Evolutionary conservation across 108 stramenopile species (phyloP).

Genomic region (Fragilaria crotonensis): DNA sequence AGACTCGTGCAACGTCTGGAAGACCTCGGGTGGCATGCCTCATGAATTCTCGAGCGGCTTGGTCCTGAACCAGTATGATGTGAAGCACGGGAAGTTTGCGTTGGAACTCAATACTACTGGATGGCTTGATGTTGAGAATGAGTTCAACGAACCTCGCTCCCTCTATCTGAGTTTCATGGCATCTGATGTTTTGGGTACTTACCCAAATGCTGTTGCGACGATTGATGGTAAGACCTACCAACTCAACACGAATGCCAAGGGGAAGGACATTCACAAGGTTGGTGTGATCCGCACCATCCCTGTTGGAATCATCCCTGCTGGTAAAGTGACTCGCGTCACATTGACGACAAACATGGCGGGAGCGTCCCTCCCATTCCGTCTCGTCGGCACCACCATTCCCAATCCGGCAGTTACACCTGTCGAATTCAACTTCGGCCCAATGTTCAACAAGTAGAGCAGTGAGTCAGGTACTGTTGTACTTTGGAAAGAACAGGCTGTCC

Average conservation of each 20-base stretch:
- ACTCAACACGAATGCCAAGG: background rate
- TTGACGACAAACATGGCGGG: background rate
- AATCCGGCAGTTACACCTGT: constrained; percentile 8
- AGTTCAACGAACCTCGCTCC: constrained; percentile 28
- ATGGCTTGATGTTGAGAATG: constrained; percentile 20
- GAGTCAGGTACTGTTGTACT: too few species aligned
- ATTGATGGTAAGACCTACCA: background rate
- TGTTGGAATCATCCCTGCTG: constrained; percentile 3
- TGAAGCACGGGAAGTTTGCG: background rate
- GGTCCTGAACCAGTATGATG: background rate
- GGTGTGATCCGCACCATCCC: background rate
- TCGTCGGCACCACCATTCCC: background rate
- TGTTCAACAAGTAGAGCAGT: background rate
- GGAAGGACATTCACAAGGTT: background rate
- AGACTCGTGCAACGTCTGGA: constrained; percentile 14
- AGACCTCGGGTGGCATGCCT: background rate
- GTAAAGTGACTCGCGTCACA: background rate
- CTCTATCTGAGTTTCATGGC: constrained; percentile 38
- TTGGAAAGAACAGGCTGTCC: too few species aligned
- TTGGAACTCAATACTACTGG: constrained; percentile 8
- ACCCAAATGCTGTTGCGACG: background rate
- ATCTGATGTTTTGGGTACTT: background rate
- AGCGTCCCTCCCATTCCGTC: background rate
- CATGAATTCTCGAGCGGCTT: background rate
- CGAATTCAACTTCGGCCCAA: background rate